Base-by-base conservation (phyloP, 192 early-diverging fungal species). In the Lunasporangiospora selenospora region DNA sequence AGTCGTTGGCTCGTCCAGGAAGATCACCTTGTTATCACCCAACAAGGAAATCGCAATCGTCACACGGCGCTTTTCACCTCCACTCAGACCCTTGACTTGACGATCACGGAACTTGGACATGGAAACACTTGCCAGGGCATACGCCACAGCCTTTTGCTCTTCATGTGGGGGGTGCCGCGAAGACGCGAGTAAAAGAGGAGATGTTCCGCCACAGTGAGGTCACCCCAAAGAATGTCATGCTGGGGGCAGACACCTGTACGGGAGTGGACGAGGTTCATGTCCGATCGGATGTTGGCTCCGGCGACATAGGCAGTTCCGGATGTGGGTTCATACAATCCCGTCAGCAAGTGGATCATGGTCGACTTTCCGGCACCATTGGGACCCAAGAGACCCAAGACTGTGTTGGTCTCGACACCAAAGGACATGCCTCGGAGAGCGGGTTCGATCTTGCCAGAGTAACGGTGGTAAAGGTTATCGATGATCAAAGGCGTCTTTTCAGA, bases 351-450 rank as follows among this genome's bases (percentile, higher is more conserved):
- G 48, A 79, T 70, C 55, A 69, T 33, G 10, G 86, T 91, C 11
- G 87, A 86, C 47, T 91, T 91, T n/a, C 88, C 90, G 15, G 85
- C 84, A 37, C 88, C 90, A 62, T 92, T 89, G 38, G 86, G 84
- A 15, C 87, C 85, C 13, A 91, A 62, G 31, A 91, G 69, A 10
- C 88, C 88, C 71, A 89, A 86, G 12, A 86, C 76, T 4, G 76
- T 73, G 26, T 76, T 78, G 37, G 75, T 52, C 67, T 89, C 83
- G 15, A 87, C 82, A 38, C 81, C 86, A 76, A 90, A 80, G 12
- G 71, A 59, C 56, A 75, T 54, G 33, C 62, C 71, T 3, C 27
- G 29, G 10, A 65, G 53, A 13, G 62, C 71, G 19, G 71, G 62
- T 27, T 75, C 71, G 15, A 59, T 53, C 24, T 75, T 63, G 32